Evolutionary conservation across 1,139 yeast genomes (phyloP), one percentile per base, ranked within the genome.

Genomic region (Debaryomyces udenii): DNA sequence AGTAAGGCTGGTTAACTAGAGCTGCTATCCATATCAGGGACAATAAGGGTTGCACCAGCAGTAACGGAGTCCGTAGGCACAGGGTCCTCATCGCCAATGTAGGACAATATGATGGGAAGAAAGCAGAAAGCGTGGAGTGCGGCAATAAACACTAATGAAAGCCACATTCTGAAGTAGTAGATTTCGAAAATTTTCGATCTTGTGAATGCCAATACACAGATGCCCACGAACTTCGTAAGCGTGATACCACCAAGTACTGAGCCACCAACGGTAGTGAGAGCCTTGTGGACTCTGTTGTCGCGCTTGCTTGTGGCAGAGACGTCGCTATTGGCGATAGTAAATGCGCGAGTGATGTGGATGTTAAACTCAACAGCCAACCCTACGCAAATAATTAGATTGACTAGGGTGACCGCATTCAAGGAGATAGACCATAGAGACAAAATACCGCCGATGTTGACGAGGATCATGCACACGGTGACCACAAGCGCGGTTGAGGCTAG

Each of bases 301-400:
- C 37, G 15, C 2, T 27, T 28, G 31, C 24, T 26, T 14, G 26
- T 11, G 4, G 38, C 16, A 22, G 31, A 10, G 13, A 13, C 23
- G 10, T 39, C 37, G n/a, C 27, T 16, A 3, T 36, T 15, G 11
- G 37, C 24, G 23, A 44, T 48, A 28, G 84, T 76, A 58, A 81
- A 93, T 1, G 94, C 90, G 44, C 94, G 73, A 1, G 91, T 86
- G 42, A 93, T 75, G 58, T 93, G 98, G 22, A 86, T 80, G 40
- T 96, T 88, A 56, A 93, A 93, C 61, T 93, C 99, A 30, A 93
- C 96, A 1, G 95, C 93, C 35, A 93, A 70, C 0, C 99, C 99
- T 3, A 86, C 83, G 61, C 97, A 90, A 10, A 93, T 91, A 23
- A 93, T 76, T 46, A 93, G 72, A 54, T 93, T 93, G 16, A 93